Base-by-base conservation (phyloP, 2,329 filamentous ascomycete species). In the Exophiala mesophila region DNA sequence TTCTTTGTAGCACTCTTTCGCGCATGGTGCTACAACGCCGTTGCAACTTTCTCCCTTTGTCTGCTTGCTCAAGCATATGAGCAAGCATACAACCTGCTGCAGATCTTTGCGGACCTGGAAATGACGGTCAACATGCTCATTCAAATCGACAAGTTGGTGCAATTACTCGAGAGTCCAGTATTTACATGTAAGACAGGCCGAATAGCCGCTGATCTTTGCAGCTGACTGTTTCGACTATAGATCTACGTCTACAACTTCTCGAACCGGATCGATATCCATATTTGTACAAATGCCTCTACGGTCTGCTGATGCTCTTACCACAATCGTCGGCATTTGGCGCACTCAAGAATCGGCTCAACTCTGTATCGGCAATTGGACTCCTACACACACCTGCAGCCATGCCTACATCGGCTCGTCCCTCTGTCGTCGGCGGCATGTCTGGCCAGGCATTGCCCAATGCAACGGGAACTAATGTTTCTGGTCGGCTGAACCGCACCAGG, bases 121-220 rank as follows among this genome's bases (percentile, higher is more conserved):
- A 97, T 98, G 88, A 97, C 90, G 0, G 92, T 98, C 55, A 95
- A 95, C 57, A 94, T 96, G 66, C 77, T 98, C 41, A 98, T 98
- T 31, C 94, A 98, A 63, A 96, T 98, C 55, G 92, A 98, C 65
- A 98, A 98, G 64, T 76, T 98, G 12, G 92, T 98, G 9, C 92
- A 98, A 63, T 75, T 98, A 12, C 80, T 98, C 28, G 92, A 98
- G 63, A 97, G 89, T 0, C 92, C 92, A 0, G 92, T 98, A 1
- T 98, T 98, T 59, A 98, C 92, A 34, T 98, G 88, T 94, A 66
- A 67, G 81, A 63, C 20, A 12, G 23, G 19, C 23, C 21, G 28
- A 13, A 12, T 26, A 7, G 16, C 10, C 36, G 20, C 35, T 29
- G 46, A 17, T 54, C 57, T 45, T 59, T 12, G 19, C 30, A 10